Percentiles rank a stretch among this genome's conserved stretches.
Conservation (phyloP, 176 grass and related monocot genomes). For the Oryza brachyantha region DNA sequence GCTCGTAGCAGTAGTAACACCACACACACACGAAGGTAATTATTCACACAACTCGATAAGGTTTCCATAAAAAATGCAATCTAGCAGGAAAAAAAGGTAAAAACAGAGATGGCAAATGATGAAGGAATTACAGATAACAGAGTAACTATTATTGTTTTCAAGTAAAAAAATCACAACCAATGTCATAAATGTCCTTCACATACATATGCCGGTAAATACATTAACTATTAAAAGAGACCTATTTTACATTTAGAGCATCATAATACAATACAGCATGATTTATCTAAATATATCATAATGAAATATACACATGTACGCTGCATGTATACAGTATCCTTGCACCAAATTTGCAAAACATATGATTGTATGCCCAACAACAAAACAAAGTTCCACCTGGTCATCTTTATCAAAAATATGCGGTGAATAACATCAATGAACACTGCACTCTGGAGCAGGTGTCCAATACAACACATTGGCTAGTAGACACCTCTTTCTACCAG, state of each 20-base stretch:
- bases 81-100: background rate
- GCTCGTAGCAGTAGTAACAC: background rate
- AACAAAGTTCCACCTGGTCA: no score
- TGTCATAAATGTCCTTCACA: background rate
- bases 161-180: background rate
- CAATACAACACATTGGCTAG: background rate
- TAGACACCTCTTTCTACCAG: background rate
- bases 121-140: background rate
- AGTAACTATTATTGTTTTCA: background rate
- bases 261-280: background rate
- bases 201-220: background rate
- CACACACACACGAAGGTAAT: background rate
- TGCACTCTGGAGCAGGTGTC: background rate
- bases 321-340: background rate
- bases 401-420: background rate
- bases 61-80: background rate
- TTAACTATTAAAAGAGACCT: background rate
- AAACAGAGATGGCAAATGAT: background rate
- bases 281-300: constrained; percentile 5
- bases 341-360: background rate
- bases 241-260: background rate
- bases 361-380: no score
- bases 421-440: background rate
- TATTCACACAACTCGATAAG: background rate
- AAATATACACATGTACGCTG: background rate